These are phyloP conservation scores for Oryza longistaminata DNA, from an alignment of 176 grass and related monocot genomes.

Conservation along the genomic window DNA sequence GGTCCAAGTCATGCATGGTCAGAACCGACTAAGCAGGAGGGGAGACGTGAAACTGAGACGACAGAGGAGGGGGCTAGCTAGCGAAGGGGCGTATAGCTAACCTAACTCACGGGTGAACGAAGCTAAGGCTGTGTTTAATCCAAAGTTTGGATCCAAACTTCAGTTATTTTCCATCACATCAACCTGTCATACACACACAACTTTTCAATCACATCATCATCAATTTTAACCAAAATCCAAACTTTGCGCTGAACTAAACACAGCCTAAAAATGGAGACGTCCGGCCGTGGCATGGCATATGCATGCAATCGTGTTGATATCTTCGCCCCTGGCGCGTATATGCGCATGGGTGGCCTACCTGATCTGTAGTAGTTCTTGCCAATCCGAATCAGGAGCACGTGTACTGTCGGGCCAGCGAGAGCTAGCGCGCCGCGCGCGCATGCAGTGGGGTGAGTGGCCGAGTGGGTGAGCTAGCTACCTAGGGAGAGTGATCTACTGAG, in stretches of 20 bases:
- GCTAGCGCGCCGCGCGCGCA: too few relatives aligned
- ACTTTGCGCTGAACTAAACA: too few relatives aligned
- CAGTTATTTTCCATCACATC: too few relatives aligned
- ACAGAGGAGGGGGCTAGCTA: not conserved
- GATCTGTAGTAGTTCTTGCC: not conserved
- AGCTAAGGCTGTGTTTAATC: too few relatives aligned
- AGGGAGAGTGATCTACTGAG: not conserved
- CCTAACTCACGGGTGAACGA: not conserved
- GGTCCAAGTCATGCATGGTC: not conserved
- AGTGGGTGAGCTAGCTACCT: not conserved
- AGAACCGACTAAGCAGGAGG: not conserved
- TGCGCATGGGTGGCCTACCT: not conserved
- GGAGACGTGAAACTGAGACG: not conserved
- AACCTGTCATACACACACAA: too few relatives aligned
- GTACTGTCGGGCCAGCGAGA: conserved; percentile 1
- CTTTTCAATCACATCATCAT: too few relatives aligned
- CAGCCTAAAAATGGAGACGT: not conserved
- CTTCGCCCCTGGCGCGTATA: not conserved
- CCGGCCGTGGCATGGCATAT: not conserved
- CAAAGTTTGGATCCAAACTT: too few relatives aligned
- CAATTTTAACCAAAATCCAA: too few relatives aligned
- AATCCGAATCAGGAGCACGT: conserved; percentile 1
- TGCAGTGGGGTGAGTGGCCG: not conserved
- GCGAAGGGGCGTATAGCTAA: not conserved
- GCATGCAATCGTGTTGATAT: not conserved